Base-by-base conservation (phyloP, 2,329 filamentous ascomycete species). In the Calycina herbarum region DNA sequence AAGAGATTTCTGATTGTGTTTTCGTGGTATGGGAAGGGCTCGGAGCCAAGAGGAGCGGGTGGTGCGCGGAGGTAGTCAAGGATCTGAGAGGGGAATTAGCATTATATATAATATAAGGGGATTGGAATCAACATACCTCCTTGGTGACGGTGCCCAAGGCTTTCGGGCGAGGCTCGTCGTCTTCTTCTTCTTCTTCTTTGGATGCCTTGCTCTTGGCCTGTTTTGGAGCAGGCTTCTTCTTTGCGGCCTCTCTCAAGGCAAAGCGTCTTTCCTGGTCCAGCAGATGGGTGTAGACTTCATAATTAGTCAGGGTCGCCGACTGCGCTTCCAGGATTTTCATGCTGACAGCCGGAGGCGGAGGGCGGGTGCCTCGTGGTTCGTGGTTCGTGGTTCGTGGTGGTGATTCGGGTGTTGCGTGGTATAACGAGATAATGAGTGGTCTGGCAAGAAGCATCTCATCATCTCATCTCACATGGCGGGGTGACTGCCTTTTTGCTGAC, bases 251-350 rank as follows among this genome's bases (percentile, higher is more conserved):
- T 27, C 48, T 54, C 48, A 11, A 24, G 48, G 48, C 54, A 45
- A 86, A 84, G 59, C 80, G 78, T 64, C 80, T 77, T 61, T 82
- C 81, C 73, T 86, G 84, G 58, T 88, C 83, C 5, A 79, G 78
- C 48, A 93, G 78, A 71, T 91, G 89, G 64, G 83, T 81, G 72
- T 88, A 88, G 69, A 93, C 89, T 80, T 93, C 90, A 69, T 86
- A 89, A 77, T 93, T 93, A 75, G 87, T 86, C 73, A 93, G 81
- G 54, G 89, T 83, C 5, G 88, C 89, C 35, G 86, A 86, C 75
- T 92, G 89, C 2, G 89, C 81, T 73, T 90, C 89, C 72, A 92
- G 79, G 73, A 93, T 85, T 83, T 91, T 89, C 87, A 89, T 75
- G 31, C 29, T 63, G 63, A 27, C 17, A 35, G 13, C 15, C n/a